Conservation (phyloP, 179 eudicot genomes). For the Spergularia azorica region DNA sequence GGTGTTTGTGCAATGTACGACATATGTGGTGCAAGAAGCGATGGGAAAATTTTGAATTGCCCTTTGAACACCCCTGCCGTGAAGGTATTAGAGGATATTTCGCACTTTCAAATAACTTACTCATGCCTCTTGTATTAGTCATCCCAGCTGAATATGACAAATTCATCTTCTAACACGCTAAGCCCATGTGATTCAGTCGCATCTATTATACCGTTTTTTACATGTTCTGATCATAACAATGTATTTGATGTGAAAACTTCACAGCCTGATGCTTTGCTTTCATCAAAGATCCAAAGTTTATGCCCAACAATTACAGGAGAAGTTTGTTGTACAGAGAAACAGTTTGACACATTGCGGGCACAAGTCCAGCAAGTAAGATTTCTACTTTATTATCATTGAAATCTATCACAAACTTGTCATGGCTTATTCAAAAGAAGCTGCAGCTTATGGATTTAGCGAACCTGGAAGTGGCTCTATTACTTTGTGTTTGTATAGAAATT, state of each 20-base stretch:
- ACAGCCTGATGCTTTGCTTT: slow-evolving; percentile 85
- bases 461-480: background rate
- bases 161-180: background rate
- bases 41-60: slow-evolving; percentile 85
- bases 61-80: slow-evolving; percentile 78
- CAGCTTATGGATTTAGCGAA: slow-evolving; percentile 1
- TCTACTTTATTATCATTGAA: background rate
- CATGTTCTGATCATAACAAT: background rate
- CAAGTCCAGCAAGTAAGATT: slow-evolving; percentile 95
- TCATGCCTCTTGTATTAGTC: background rate
- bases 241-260: slow-evolving; percentile 24
- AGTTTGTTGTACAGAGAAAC: slow-evolving; percentile 89
- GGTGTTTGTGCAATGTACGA: slow-evolving; percentile 91
- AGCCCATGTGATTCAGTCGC: background rate
- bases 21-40: slow-evolving; percentile 83
- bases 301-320: slow-evolving; percentile 95
- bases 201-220: background rate
- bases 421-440: slow-evolving; percentile 1
- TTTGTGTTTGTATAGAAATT: background rate
- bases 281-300: slow-evolving; percentile 93
- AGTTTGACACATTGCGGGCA: slow-evolving; percentile 77
- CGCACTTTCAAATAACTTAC: background rate
- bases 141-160: slow-evolving; percentile 8
- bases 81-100: slow-evolving; percentile 55
- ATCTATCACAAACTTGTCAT: slow-evolving; percentile 1